Evolutionary conservation across 305 asterid species (phyloP), one percentile per base, ranked within the genome.

Genomic region (Plantago lanceolata): DNA sequence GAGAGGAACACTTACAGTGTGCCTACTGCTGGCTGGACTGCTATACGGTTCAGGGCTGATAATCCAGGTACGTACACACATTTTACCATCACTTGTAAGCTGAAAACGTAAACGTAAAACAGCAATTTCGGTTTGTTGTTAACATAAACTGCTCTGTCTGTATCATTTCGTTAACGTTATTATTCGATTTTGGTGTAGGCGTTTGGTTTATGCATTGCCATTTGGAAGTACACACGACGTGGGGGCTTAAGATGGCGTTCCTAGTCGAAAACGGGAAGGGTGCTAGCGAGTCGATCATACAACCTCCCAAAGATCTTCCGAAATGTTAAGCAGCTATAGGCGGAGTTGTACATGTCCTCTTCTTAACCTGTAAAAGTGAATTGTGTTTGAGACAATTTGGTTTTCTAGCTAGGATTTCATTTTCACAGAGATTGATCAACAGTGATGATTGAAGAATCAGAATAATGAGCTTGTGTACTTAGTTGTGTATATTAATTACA

Each of bases 221-320:
- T 69, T 71, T 83, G 71, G 95, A 86, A 75, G 80, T 86, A 59
- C 94, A 86, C 44, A 86, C 94, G 28, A 79, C 88, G 15, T 86
- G 94, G 94, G 94, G 90, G 19, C 84, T 86, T 3, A 86, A 83
- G 80, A 83, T 86, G 94, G 85, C 80, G 63, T 78, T 86, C 68
- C 18, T 81, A 68, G 95, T 86, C 67, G 85, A 86, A 67, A 80
- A 83, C 77, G 90, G 94, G 33, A 48, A 70, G 19, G 85, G 77
- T 20, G 85, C 81, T 11, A 74, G 78, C 61, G 70, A 86, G 20
- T 82, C 90, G 8, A 77, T 84, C 51, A 29, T 72, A 57, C 85
- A 82, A 54, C 90, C 94, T 63, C 90, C 94, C 1, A 64, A 19
- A 45, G 90, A 86, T 75, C 85, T 84, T 54, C 90, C 95, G 18